Evolutionary conservation across 768 basidiomycete genomes (phyloP).

Genomic region (Russula foetens): DNA sequence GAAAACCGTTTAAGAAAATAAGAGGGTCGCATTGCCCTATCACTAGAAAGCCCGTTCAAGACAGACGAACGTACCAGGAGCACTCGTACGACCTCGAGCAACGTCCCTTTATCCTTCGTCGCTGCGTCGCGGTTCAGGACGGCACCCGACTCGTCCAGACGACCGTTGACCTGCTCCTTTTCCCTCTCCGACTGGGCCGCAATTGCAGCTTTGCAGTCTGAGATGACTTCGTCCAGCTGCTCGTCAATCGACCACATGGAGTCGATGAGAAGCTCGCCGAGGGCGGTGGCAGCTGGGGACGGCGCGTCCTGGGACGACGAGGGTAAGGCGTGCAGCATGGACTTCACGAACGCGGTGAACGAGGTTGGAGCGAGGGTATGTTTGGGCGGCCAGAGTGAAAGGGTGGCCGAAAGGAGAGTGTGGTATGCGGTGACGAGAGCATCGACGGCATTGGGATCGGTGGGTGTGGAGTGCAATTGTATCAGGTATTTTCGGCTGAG

Average conservation of each 20-base stretch:
- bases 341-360: constrained; percentile 58
- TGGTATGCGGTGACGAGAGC: constrained; percentile 61
- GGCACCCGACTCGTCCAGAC: constrained; percentile 12
- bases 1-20: not conserved
- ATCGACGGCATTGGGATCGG: constrained; percentile 45
- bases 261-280: constrained; percentile 71
- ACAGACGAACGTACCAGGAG: constrained; percentile 5
- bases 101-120: constrained; percentile 55
- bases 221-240: constrained; percentile 61
- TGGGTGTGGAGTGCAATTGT: constrained; percentile 50
- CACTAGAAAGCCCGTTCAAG: constrained; percentile 38
- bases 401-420: constrained; percentile 51
- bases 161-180: constrained; percentile 6
- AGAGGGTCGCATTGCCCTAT: not conserved
- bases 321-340: constrained; percentile 53
- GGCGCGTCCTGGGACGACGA: constrained; percentile 44
- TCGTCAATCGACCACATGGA: constrained; percentile 76
- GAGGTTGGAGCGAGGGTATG: constrained; percentile 38
- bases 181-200: constrained; percentile 6
- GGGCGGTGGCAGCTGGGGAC: constrained; percentile 33
- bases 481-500: constrained; percentile 54
- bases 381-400: constrained; percentile 48
- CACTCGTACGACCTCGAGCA: constrained; percentile 42
- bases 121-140: constrained; percentile 40
- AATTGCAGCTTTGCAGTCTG: constrained; percentile 40